A percentile compares a stretch with the other conserved stretches of the same genome.
Evolutionary conservation across 495 filamentous ascomycete species (phyloP).

Genomic region (Aspergillus sclerotioniger): DNA sequence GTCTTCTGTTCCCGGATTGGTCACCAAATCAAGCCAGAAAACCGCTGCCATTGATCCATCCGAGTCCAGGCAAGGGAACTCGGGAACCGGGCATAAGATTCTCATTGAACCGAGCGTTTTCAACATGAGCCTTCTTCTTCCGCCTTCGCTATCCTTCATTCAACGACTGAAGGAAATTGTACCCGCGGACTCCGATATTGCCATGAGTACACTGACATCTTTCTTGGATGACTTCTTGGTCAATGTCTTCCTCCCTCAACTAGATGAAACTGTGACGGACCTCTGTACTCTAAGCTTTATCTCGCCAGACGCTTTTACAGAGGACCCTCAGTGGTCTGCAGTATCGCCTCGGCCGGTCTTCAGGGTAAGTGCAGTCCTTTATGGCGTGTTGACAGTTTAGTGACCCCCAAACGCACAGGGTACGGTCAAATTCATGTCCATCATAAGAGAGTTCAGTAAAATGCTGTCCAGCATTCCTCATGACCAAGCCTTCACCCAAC

Average conservation of each 20-base stretch:
- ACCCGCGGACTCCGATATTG: constrained; percentile 77
- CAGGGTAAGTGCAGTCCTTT: constrained; percentile 45
- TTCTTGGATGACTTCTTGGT: constrained; percentile 98
- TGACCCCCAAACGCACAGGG: constrained; percentile 45
- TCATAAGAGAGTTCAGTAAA: constrained; percentile 85
- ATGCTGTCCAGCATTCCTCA: constrained; percentile 96
- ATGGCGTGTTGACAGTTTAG: background rate
- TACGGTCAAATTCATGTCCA: constrained; percentile 79
- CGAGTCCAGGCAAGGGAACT: constrained; percentile 44
- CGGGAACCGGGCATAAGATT: constrained; percentile 75
- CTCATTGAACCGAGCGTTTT: constrained; percentile 95
- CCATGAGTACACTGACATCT: constrained; percentile 81
- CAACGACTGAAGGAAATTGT: constrained; percentile 90
- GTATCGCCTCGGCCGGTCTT: constrained; percentile 83
- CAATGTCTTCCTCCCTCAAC: constrained; percentile 94
- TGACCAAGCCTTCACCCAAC: constrained; percentile 88
- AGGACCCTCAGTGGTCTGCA: constrained; percentile 77
- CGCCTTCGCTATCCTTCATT: constrained; percentile 90
- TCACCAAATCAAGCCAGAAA: constrained; percentile 67
- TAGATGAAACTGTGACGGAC: constrained; percentile 93
- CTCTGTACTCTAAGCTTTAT: constrained; percentile 78
- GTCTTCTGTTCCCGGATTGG: constrained; percentile 87
- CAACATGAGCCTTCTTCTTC: constrained; percentile 92
- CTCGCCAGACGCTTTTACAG: constrained; percentile 81
- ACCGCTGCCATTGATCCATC: constrained; percentile 34